These are phyloP conservation scores for Linnemannia exigua DNA, from an alignment of 192 early-diverging fungal genomes.

Conservation along the genomic window DNA sequence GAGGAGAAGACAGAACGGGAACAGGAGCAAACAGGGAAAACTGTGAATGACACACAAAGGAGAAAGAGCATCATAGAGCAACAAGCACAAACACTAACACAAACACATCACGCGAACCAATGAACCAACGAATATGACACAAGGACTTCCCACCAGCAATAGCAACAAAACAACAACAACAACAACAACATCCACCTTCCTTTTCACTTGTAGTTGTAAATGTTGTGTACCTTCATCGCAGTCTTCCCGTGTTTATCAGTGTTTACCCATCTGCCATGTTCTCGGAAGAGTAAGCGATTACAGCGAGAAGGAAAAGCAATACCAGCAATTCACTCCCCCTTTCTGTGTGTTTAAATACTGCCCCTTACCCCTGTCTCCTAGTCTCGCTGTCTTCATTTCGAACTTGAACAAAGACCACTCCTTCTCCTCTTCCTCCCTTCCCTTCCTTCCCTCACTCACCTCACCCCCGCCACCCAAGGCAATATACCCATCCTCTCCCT, in stretches of 20 bases:
- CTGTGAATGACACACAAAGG: background rate
- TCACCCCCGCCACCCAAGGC: background rate
- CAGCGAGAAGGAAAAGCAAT: background rate
- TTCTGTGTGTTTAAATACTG: background rate
- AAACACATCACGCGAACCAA: background rate
- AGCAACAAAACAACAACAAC: background rate
- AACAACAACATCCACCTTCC: background rate
- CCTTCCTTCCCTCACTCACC: constrained; percentile 3
- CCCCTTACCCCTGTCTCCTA: background rate
- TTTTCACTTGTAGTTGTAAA: background rate
- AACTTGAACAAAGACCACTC: background rate
- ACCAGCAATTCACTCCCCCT: background rate
- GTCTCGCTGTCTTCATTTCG: background rate
- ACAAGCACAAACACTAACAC: background rate
- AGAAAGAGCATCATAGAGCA: background rate
- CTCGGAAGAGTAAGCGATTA: background rate
- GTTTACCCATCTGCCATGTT: background rate
- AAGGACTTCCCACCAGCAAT: background rate
- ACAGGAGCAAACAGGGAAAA: background rate
- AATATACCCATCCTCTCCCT: background rate
- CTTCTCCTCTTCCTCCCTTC: constrained; percentile 1
- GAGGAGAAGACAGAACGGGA: background rate
- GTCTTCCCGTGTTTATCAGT: background rate
- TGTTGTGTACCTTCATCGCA: too few species aligned
- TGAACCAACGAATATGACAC: background rate